These are phyloP conservation scores for Fomitopsis pinicola DNA, from an alignment of 1,284 basidiomycete species.

Conservation along the genomic window DNA sequence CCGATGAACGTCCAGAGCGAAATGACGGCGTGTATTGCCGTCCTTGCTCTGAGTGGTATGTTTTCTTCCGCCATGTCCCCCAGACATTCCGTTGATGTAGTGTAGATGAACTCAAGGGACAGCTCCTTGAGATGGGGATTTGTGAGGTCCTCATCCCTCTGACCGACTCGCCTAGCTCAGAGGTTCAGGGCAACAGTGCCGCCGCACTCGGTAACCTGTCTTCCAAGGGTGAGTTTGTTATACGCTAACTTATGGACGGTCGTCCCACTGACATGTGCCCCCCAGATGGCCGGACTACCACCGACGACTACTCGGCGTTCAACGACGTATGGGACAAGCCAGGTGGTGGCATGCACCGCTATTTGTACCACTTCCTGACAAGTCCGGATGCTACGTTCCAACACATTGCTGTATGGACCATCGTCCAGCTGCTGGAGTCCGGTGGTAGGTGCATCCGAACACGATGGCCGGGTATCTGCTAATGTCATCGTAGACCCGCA, in stretches of 20 bases:
- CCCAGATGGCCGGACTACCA: constrained; percentile 69
- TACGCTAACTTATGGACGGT: neutral
- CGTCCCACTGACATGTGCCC: constrained; percentile 29
- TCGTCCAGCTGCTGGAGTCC: constrained; percentile 94
- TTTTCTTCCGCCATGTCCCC: constrained; percentile 4
- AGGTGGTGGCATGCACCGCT: constrained; percentile 94
- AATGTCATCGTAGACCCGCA: constrained; percentile 60
- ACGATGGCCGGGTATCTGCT: neutral
- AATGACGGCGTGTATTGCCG: constrained; percentile 99
- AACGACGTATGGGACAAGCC: constrained; percentile 98
- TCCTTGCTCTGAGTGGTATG: constrained; percentile 87
- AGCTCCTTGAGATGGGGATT: constrained; percentile 96
- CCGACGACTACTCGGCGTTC: constrained; percentile 97
- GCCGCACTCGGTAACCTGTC: constrained; percentile 97
- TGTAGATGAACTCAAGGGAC: constrained; percentile 90
- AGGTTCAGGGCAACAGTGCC: constrained; percentile 98
- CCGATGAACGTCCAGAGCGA: constrained; percentile 98
- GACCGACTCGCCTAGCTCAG: constrained; percentile 93
- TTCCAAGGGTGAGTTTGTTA: constrained; percentile 70
- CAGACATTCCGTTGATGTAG: constrained; percentile 4
- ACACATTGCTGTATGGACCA: constrained; percentile 99
- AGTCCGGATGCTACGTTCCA: constrained; percentile 99
- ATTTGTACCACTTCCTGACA: constrained; percentile 92
- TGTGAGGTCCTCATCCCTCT: constrained; percentile 97
- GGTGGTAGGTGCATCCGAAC: constrained; percentile 51